Base-by-base conservation (phyloP, 2,329 filamentous ascomycete genomes). In the Calonectria fujianensis region DNA sequence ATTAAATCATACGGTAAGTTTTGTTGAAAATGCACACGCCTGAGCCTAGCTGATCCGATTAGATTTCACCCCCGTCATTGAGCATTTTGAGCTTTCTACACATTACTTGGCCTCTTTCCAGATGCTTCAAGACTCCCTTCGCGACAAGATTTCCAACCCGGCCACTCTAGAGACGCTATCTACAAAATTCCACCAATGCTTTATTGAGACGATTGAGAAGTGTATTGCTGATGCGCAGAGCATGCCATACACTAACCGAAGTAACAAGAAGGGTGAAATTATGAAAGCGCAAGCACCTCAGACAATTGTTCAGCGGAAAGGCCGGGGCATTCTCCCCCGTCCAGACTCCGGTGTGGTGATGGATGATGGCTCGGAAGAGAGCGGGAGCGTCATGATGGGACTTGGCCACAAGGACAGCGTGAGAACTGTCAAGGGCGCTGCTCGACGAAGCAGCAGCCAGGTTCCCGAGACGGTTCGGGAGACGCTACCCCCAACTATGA, bases 61-160 rank as follows among this genome's bases (percentile, higher is more conserved):
- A 86, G 85, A 85, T 32, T 87, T 83, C 63, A 85, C 82, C 0
- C 85, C 85, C 0, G 85, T 87, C 0, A 86, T 87, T 20, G 85
- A 87, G 72, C 85, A 87, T 59, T 86, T 87, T 31, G 85, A 87
- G 70, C 75, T 87, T 9, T 83, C 83, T 1, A 73, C 77, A 0
- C 79, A 82, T 9, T 86, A 85, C 65, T 78, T 85, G 14, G 69
- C 77, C 16, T 82, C 84, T 1, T 85, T 87, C 52, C 77, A 83
- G 5, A 75, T 77, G 11, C 80, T 87, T 0, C 83, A 84, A 32
- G 48, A 77, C 2, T 84, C 81, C 0, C 82, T 87, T 0, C 80
- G 82, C 45, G 83, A 86, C 75, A 85, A 85, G 50, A 85, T 86
- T 16, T 83, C 84, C 50, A 85, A 86, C 54, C 83, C 81, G 0